These are phyloP conservation scores for Gracilaria caudata DNA, from an alignment of 23 red algal genomes.

Conservation along the genomic window DNA sequence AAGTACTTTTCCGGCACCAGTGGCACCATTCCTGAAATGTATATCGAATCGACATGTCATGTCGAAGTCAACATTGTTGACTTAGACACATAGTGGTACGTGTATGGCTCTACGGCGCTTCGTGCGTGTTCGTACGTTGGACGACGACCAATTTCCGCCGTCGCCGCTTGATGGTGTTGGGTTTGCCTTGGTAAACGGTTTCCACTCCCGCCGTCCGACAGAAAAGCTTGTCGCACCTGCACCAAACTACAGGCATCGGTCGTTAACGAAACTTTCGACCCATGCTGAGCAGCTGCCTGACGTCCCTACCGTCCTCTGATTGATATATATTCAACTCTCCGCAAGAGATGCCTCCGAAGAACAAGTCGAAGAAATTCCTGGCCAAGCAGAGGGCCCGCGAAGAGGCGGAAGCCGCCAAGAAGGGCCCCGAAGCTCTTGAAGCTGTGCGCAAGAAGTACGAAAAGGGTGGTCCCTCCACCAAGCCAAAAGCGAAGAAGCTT, in stretches of 20 bases:
- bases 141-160: no score
- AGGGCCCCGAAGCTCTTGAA: constrained; percentile 43
- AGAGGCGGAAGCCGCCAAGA: constrained; percentile 58
- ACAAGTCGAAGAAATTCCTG: constrained; percentile 90
- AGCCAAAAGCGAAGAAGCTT: constrained; percentile 4
- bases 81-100: neutral
- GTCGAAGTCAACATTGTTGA: no score
- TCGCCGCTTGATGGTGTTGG: no score
- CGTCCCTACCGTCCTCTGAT: neutral
- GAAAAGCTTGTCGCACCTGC: no score
- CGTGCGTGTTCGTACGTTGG: no score
- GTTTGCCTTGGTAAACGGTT: neutral
- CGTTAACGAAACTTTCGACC: neutral
- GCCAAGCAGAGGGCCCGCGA: constrained; percentile 61
- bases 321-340: neutral
- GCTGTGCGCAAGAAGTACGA: constrained; percentile 25
- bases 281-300: neutral
- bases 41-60: no score
- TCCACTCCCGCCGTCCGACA: neutral
- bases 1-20: no score
- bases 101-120: neutral
- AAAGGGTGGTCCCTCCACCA: constrained; percentile 6
- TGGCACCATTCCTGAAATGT: no score
- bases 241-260: no score
- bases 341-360: constrained; percentile 76